Conservation (phyloP, 1,139 yeast species). For the Yamadazyma diddensiae region DNA sequence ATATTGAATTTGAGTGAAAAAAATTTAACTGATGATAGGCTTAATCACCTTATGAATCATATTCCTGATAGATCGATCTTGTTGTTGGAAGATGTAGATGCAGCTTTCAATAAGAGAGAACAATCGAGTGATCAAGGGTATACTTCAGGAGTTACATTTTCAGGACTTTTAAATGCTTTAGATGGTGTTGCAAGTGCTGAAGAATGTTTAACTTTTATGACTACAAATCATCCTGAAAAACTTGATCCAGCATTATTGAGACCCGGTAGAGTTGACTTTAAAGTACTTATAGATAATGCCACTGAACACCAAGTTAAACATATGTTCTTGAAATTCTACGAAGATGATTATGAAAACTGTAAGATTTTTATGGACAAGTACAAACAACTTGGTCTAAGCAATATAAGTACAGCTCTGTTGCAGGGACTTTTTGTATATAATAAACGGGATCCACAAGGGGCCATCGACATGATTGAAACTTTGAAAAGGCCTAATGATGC, state of each 20-base stretch:
- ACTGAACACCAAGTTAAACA: constrained; percentile 70
- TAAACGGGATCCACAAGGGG: constrained; percentile 77
- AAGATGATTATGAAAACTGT: constrained; percentile 58
- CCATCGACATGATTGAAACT: constrained; percentile 61
- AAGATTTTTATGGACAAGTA: constrained; percentile 57
- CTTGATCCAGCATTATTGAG: constrained; percentile 82
- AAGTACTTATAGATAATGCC: constrained; percentile 82
- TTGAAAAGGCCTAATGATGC: constrained; percentile 33
- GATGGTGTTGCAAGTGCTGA: constrained; percentile 99
- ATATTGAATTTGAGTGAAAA: constrained; percentile 86
- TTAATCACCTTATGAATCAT: constrained; percentile 94
- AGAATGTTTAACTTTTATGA: constrained; percentile 95
- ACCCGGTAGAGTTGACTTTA: constrained; percentile 93
- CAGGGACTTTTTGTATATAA: constrained; percentile 95
- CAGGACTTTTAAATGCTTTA: constrained; percentile 87
- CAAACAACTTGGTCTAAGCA: constrained; percentile 46
- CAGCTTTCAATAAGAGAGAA: constrained; percentile 84
- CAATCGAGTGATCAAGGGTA: constrained; percentile 77
- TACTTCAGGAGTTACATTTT: constrained; percentile 85
- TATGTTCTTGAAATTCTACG: constrained; percentile 89
- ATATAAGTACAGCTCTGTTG: constrained; percentile 86
- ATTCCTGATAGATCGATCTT: constrained; percentile 87
- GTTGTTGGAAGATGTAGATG: constrained; percentile 89
- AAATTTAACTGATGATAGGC: constrained; percentile 87
- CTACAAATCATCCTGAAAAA: constrained; percentile 94